These are phyloP conservation scores for Scutellaria baicalensis DNA, from an alignment of 257 asterid genomes.

Conservation along the genomic window DNA sequence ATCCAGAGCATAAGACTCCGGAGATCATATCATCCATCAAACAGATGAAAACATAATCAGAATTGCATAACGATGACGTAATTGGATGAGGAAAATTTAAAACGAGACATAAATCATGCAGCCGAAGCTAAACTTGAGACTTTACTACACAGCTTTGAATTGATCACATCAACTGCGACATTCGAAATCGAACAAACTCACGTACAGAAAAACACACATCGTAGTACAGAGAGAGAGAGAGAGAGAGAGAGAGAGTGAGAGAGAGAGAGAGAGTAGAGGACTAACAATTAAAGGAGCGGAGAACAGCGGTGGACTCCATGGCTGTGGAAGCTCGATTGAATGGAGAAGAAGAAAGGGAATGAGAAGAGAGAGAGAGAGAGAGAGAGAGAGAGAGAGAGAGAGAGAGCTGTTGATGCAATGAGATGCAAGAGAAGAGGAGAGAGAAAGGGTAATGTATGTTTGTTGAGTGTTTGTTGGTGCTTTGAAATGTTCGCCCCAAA, in stretches of 20 bases:
- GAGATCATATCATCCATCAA: background rate
- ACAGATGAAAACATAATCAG: background rate
- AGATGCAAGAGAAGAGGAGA: background rate
- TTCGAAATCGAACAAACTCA: background rate
- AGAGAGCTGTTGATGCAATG: background rate
- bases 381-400: no score
- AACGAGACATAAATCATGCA: background rate
- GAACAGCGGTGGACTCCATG: slow-evolving; percentile 62
- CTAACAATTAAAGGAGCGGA: slow-evolving; percentile 49
- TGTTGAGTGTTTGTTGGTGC: slow-evolving; percentile 12
- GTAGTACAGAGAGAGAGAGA: background rate
- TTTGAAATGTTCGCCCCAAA: slow-evolving; percentile 43
- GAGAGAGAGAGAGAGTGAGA: background rate
- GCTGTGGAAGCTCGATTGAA: background rate
- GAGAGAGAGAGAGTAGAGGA: slow-evolving; percentile 1
- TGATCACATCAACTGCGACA: background rate
- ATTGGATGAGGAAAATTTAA: background rate
- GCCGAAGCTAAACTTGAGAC: slow-evolving; percentile 1
- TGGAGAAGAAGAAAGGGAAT: background rate
- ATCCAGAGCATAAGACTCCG: background rate
- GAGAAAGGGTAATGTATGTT: background rate
- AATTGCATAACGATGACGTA: background rate
- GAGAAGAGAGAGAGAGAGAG: no score
- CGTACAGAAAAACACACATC: background rate
- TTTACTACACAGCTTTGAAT: background rate